Evolutionary conservation across 805 yeast species (phyloP).

Genomic region (Nakazawaea wyomingensis): DNA sequence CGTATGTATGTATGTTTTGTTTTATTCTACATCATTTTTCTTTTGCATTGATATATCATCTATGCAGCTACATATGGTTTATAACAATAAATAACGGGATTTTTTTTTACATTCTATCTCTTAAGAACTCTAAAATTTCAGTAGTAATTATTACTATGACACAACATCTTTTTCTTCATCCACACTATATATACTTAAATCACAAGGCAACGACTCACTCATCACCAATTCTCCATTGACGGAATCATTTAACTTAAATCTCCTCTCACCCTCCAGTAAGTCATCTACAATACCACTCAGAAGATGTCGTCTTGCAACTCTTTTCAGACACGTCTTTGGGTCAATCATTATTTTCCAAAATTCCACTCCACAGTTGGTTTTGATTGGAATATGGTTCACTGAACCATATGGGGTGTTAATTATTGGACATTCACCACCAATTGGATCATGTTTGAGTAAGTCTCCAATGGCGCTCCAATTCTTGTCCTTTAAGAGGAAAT

Average conservation of each 20-base stretch:
- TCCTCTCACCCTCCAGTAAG: constrained; percentile 43
- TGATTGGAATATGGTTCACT: background rate
- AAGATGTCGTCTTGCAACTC: constrained; percentile 67
- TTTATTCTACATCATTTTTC: too few relatives aligned
- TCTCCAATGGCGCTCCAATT: constrained; percentile 52
- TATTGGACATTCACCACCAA: background rate
- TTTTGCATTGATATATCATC: too few relatives aligned
- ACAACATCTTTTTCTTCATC: background rate
- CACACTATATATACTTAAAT: constrained; percentile 16
- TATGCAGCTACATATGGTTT: too few relatives aligned
- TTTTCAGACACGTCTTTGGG: constrained; percentile 36
- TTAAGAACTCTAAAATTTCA: too few relatives aligned
- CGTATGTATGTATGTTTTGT: too few relatives aligned
- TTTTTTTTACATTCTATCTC: too few relatives aligned
- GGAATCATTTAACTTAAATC: constrained; percentile 54
- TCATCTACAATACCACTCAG: constrained; percentile 45
- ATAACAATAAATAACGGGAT: too few relatives aligned
- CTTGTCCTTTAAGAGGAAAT: constrained; percentile 52
- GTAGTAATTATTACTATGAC: too few relatives aligned
- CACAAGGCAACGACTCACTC: constrained; percentile 14
- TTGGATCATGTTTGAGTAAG: constrained; percentile 22
- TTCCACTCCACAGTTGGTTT: constrained; percentile 26
- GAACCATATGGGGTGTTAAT: background rate
- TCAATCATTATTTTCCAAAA: constrained; percentile 49
- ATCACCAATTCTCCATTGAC: constrained; percentile 47